Base-by-base conservation (phyloP, 768 basidiomycete species). In the Leccinum pellstonianum region DNA sequence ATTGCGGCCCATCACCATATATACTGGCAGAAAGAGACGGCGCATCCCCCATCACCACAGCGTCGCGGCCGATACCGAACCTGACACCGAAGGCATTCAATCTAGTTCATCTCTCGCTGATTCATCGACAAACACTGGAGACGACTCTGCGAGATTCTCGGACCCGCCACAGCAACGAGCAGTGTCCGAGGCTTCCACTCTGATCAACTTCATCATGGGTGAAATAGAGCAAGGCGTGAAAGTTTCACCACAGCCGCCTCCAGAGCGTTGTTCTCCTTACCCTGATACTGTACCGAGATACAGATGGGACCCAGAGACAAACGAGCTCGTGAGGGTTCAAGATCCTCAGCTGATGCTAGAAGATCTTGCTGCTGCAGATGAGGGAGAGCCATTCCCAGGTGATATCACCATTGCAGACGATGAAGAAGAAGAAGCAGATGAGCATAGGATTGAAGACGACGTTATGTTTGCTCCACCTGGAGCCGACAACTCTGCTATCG, bases 401-500 rank as follows among this genome's bases (percentile, higher is more conserved):
- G 29, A 31, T 9, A 3, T 14, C 7, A n/a, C 7, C 6, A 29
- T 10, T 3, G 23, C 19, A 29, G 48, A 48, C 17, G 54, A 31
- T 19, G 46, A 47, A 19, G 46, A 47, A 12, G 46, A 23, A 21
- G 46, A 23, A 19, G 50, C 33, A 27, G 62, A 52, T 5, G 54
- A 37, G 15, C 37, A 23, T 35, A 49, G 57, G 15, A 38, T 21
- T 23, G 61, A 51, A 41, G 68, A 70, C 7, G 66, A 68, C 25
- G 43, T 10, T 4, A 70, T 65, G 0, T 47, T 64, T 12, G 68
- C 64, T 21, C 38, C 58, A 62, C 63, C 7, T 41, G 38, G 38
- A n/a, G 9, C 17, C 17, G 17, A 41, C 5, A 55, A 41, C 6
- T 31, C 14, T 23, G 4, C 17, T 4, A 25, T 15, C 19, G 9